phyloP scores from a whole-genome alignment of 2,329 filamentous ascomycete genomes.

The Lasiodiplodia theobromae region DNA sequence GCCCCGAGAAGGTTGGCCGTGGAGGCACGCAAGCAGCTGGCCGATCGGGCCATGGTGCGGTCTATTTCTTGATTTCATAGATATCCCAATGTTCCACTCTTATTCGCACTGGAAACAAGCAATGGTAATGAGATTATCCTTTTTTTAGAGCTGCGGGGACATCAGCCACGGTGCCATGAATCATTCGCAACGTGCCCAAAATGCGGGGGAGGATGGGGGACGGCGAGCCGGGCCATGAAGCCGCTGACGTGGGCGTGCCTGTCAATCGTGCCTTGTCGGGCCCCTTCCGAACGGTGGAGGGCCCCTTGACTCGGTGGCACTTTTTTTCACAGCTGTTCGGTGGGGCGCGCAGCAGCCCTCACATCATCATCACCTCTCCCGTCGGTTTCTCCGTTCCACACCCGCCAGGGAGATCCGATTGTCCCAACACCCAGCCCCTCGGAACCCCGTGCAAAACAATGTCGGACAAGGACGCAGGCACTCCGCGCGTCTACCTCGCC shows the following conservation, averaged over 20 bases:
- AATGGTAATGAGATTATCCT: background rate
- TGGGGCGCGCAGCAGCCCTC: background rate
- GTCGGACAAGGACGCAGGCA: constrained; percentile 37
- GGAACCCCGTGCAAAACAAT: constrained; percentile 25
- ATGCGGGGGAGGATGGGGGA: constrained; percentile 5
- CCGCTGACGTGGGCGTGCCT: constrained; percentile 7
- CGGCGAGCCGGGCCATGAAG: background rate
- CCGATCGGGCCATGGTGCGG: constrained; percentile 9
- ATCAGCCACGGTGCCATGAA: background rate
- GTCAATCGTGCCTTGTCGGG: constrained; percentile 2
- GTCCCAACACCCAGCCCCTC: constrained; percentile 7
- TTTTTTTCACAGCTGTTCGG: background rate
- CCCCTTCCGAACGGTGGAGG: background rate
- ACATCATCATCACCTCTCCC: background rate
- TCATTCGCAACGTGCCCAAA: background rate
- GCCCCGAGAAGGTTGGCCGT: constrained; percentile 45
- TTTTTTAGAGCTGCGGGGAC: background rate
- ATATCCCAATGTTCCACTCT: background rate
- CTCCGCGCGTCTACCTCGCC: constrained; percentile 36
- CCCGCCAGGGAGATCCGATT: background rate
- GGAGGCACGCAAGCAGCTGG: constrained; percentile 35
- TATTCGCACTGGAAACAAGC: background rate
- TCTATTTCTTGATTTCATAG: constrained; percentile 11
- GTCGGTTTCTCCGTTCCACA: background rate
- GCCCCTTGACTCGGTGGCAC: background rate